phyloP scores from a whole-genome alignment of 169 alveolate genomes.

The Miamiensis avidus region DNA sequence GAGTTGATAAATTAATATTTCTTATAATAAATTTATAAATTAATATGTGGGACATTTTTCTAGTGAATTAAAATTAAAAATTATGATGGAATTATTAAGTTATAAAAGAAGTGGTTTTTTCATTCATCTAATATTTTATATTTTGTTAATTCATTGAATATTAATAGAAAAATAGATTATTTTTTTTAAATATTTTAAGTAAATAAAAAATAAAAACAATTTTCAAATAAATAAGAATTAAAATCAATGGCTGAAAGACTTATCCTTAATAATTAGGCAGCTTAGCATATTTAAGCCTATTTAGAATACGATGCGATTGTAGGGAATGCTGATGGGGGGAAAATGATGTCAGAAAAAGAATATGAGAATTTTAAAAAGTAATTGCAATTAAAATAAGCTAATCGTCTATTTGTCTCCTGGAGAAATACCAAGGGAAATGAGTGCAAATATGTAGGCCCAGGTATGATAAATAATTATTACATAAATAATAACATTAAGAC shows the following conservation, averaged over 20 bases:
- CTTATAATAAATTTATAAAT: too few species aligned
- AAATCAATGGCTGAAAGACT: slow-evolving; percentile 67
- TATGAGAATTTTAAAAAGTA: slow-evolving; percentile 84
- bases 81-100: too few species aligned
- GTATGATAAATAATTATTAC: too few species aligned
- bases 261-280: slow-evolving; percentile 55
- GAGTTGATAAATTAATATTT: neutral
- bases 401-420: slow-evolving; percentile 78
- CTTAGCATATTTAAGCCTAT: slow-evolving; percentile 84
- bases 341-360: slow-evolving; percentile 80
- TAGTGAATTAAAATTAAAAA: too few species aligned
- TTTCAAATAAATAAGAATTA: too few species aligned
- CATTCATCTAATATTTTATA: too few species aligned
- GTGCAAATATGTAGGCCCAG: slow-evolving; percentile 89
- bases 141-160: too few species aligned
- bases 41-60: neutral
- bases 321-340: slow-evolving; percentile 88
- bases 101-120: too few species aligned
- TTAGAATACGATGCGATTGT: slow-evolving; percentile 83
- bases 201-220: too few species aligned
- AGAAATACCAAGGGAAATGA: slow-evolving; percentile 77
- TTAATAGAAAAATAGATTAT: too few species aligned
- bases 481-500: too few species aligned
- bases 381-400: slow-evolving; percentile 66
- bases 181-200: too few species aligned